A percentile compares a stretch with the other conserved stretches of the same genome.
These are phyloP conservation scores for Komagataella pastoris DNA, from an alignment of 805 yeast genomes.

Conservation along the genomic window DNA sequence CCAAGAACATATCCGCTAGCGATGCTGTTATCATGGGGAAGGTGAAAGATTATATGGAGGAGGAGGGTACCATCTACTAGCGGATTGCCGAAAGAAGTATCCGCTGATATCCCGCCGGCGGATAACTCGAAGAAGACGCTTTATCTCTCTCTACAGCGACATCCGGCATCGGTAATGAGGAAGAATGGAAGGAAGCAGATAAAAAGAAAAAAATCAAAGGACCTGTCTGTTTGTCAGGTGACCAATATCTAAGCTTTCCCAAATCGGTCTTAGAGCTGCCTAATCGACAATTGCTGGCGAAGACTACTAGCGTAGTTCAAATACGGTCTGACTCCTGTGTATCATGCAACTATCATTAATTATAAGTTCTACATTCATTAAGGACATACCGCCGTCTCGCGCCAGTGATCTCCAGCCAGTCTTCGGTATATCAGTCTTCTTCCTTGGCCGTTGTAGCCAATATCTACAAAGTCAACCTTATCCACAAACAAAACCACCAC, in stretches of 20 bases:
- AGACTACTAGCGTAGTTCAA: not conserved
- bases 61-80: not conserved
- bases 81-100: not conserved
- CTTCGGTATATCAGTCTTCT: constrained; percentile 41
- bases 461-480: constrained; percentile 53
- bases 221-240: not conserved
- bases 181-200: not conserved
- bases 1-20: not conserved
- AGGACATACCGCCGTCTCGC: constrained; percentile 70
- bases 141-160: not conserved
- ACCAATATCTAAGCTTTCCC: not conserved
- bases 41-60: not conserved
- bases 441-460: constrained; percentile 33
- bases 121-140: not conserved
- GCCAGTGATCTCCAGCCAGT: constrained; percentile 52
- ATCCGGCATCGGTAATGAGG: not conserved
- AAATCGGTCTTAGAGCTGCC: not conserved
- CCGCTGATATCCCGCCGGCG: not conserved
- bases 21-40: not conserved
- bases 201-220: not conserved
- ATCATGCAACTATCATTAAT: not conserved
- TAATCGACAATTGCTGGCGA: not conserved
- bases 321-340: not conserved
- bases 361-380: constrained; percentile 12
- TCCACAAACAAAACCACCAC: constrained; percentile 59